Conservation (phyloP, 352 stramenopile species). For the Phytopythium sindhum region DNA sequence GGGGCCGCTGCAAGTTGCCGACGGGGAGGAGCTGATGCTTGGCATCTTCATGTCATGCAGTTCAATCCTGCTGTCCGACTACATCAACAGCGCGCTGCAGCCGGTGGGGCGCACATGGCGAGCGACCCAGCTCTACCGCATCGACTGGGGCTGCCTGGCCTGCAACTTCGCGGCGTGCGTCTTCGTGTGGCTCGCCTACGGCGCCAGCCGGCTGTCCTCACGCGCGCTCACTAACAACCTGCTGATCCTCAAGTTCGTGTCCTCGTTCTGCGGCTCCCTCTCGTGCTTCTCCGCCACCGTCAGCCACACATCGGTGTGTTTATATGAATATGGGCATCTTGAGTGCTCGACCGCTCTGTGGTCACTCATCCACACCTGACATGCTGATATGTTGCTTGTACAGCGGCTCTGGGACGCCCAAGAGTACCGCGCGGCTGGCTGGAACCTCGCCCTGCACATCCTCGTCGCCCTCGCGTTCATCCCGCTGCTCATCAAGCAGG, state of each 20-base stretch:
- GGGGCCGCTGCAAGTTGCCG: slow-evolving; percentile 49
- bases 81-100: slow-evolving; percentile 25
- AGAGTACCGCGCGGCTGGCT: slow-evolving; percentile 41
- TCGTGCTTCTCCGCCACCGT: slow-evolving; percentile 61
- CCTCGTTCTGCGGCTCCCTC: slow-evolving; percentile 68
- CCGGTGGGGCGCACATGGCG: slow-evolving; percentile 3
- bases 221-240: slow-evolving; percentile 45
- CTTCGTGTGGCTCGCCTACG: slow-evolving; percentile 48
- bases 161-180: slow-evolving; percentile 56
- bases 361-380: not conserved
- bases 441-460: slow-evolving; percentile 46
- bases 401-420: slow-evolving; percentile 48
- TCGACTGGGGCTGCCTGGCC: slow-evolving; percentile 58
- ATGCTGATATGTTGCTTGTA: not conserved
- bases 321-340: not conserved
- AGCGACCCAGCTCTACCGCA: slow-evolving; percentile 7
- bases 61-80: slow-evolving; percentile 49
- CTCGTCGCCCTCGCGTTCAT: slow-evolving; percentile 52
- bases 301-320: slow-evolving; percentile 44
- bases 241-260: slow-evolving; percentile 72
- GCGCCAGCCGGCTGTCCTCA: slow-evolving; percentile 40
- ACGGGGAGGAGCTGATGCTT: slow-evolving; percentile 62
- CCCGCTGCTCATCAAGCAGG: slow-evolving; percentile 58
- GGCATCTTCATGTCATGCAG: slow-evolving; percentile 77
- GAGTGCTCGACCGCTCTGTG: slow-evolving; percentile 2